Conservation (phyloP, 2,329 filamentous ascomycete species). For the Aspergillus ochraceoroseus region DNA sequence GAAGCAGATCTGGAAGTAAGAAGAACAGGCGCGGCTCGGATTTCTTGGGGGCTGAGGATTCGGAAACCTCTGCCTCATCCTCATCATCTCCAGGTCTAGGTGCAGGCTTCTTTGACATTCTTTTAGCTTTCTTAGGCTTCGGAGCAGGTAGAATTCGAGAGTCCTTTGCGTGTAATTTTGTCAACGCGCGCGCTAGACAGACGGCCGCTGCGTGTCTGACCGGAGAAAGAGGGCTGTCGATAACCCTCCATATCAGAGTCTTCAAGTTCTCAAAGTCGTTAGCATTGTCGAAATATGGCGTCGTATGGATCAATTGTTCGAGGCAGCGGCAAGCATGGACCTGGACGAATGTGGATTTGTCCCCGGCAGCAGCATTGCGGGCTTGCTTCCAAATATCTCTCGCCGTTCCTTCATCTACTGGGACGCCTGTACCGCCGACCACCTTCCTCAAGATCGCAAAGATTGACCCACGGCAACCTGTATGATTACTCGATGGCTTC, state of each 20-base stretch:
- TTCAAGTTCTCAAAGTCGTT: slow-evolving; percentile 88
- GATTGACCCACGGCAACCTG: slow-evolving; percentile 73
- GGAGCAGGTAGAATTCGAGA: slow-evolving; percentile 50
- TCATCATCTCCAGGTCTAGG: slow-evolving; percentile 64
- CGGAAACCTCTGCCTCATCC: slow-evolving; percentile 64
- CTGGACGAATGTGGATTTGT: slow-evolving; percentile 80
- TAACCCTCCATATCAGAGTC: slow-evolving; percentile 73
- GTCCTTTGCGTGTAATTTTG: slow-evolving; percentile 70
- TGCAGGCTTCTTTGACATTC: slow-evolving; percentile 60
- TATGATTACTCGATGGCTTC: slow-evolving; percentile 72
- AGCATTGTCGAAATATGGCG: slow-evolving; percentile 78
- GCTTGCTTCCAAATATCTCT: slow-evolving; percentile 92
- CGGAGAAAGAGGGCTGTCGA: slow-evolving; percentile 69
- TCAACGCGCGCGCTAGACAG: slow-evolving; percentile 74
- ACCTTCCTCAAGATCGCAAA: slow-evolving; percentile 73
- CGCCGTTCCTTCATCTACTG: slow-evolving; percentile 77
- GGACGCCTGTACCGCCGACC: slow-evolving; percentile 65
- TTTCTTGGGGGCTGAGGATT: slow-evolving; percentile 72
- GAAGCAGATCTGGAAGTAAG: slow-evolving; percentile 71
- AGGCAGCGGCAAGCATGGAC: slow-evolving; percentile 74
- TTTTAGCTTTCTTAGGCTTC: slow-evolving; percentile 65
- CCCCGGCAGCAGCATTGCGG: slow-evolving; percentile 66
- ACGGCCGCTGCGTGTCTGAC: slow-evolving; percentile 83
- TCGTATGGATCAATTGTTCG: slow-evolving; percentile 65
- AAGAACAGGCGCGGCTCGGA: slow-evolving; percentile 65